phyloP scores from a whole-genome alignment of 805 yeast genomes.

The Saccharomycopsis sp. region DNA sequence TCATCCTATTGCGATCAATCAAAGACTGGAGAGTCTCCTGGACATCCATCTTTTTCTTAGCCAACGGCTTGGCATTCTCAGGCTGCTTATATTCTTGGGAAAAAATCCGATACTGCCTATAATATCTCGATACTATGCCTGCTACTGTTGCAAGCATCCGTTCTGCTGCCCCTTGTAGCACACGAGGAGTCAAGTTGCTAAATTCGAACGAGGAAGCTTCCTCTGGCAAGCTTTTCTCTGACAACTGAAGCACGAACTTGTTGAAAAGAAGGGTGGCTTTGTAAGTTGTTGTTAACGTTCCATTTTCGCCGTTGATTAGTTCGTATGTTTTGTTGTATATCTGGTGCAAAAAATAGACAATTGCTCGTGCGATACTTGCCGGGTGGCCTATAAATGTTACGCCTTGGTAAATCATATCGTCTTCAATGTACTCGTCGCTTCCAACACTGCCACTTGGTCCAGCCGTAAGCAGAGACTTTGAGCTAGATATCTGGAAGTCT shows the following conservation, averaged over 20 bases:
- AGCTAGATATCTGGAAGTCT: background rate
- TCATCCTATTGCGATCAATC: background rate
- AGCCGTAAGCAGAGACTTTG: background rate
- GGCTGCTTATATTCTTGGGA: background rate
- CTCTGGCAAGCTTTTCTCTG: background rate
- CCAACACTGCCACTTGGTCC: too few species aligned
- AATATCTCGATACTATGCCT: background rate
- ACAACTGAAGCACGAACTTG: background rate
- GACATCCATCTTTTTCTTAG: background rate
- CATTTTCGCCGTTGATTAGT: background rate
- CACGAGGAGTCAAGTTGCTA: background rate
- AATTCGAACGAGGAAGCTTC: background rate
- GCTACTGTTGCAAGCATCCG: background rate
- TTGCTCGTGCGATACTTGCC: background rate
- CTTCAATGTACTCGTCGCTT: background rate
- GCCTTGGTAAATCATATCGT: background rate
- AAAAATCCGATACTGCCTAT: background rate
- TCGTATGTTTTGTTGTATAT: conserved; percentile 1
- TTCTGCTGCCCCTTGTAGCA: background rate
- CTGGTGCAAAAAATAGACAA: conserved; percentile 7
- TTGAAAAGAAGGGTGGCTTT: conserved; percentile 11
- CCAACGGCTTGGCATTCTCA: background rate
- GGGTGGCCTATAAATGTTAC: background rate
- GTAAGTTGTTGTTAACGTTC: conserved; percentile 1
- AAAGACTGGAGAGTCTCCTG: background rate